Conservation (phyloP, 768 basidiomycete genomes). For the Tylopilus sp. region DNA sequence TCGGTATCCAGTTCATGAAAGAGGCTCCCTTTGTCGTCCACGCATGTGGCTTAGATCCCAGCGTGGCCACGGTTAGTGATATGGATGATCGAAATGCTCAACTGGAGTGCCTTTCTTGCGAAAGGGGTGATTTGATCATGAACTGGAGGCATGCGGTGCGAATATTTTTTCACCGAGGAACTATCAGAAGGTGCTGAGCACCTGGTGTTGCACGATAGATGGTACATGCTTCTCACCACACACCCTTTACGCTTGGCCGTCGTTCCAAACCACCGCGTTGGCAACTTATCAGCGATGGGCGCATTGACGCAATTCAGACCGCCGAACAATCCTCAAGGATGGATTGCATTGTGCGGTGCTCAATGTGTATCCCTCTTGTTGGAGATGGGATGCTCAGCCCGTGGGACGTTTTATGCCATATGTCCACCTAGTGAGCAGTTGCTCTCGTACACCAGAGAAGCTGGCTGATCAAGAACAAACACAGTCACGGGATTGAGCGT, state of each 20-base stretch:
- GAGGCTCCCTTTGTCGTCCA: constrained; percentile 7
- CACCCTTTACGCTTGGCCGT: not conserved
- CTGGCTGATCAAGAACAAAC: not conserved
- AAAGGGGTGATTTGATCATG: not conserved
- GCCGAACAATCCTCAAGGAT: not conserved
- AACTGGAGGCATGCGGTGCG: constrained; percentile 10
- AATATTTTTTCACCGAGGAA: not conserved
- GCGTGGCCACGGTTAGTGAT: constrained; percentile 4
- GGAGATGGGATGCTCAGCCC: not conserved
- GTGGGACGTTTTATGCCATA: not conserved
- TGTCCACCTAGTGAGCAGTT: not conserved
- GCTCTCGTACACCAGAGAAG: no score
- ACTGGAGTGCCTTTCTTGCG: constrained; percentile 2
- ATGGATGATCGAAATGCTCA: constrained; percentile 14
- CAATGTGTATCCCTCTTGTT: constrained; percentile 1
- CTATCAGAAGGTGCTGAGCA: not conserved
- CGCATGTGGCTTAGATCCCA: constrained; percentile 9
- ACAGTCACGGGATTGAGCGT: not conserved
- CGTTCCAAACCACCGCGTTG: constrained; percentile 1
- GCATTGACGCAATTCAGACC: not conserved
- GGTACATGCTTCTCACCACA: not conserved
- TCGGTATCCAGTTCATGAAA: not conserved
- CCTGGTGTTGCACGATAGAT: not conserved
- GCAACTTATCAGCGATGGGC: constrained; percentile 2
- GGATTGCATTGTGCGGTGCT: not conserved